Evolutionary conservation across 352 stramenopile species (phyloP), one percentile per base, ranked within the genome.

Genomic region (Globisporangium recalcitrans): DNA sequence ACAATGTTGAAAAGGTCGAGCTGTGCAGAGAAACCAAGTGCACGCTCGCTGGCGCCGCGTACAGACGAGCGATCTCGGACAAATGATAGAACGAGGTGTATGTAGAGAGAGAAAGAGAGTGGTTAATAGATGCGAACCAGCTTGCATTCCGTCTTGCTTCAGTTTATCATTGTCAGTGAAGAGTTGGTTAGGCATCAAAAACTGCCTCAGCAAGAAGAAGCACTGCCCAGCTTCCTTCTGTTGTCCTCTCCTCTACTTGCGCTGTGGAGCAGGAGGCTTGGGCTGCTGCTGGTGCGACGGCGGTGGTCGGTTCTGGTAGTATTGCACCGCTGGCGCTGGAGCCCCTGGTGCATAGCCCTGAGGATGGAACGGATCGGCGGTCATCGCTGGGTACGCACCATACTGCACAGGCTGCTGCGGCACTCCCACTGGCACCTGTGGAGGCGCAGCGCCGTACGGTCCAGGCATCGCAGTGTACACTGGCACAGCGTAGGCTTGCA

Each of bases 1-100:
- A 73, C 34, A 62, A 73, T 19, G 58, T 80, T 16, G 61, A 74
- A 14, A 90, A 82, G 42, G 44, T 67, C 6, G 76, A 90, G 26
- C 58, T 94, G 22, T 94, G 85, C 55, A 69, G 67, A 14, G 77
- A 90, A 60, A 88, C 71, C n/a, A 83, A 78, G 54, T 94, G 85
- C 57, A 57, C 72, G 22, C 62, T 94, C 4, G 69, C 72, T 24
- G 62, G 68, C 14, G 71, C 78, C 13, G 60, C 51, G 19, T 91
- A 87, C 54, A 76, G 79, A 38, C 73, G 64, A 24, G 63, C 70
- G 6, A 46, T 80, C 27, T 16, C 60, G 38, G 53, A 70, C 55
- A 65, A 69, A 40, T 60, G 46, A 59, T n/a, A 46, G 16, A 46
- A 31, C 27, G 5, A 31, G 5, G 27, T 5, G 14, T 9, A 4